These are phyloP conservation scores for Mortierella sp. DNA, from an alignment of 371 early-diverging fungal genomes.

Conservation along the genomic window DNA sequence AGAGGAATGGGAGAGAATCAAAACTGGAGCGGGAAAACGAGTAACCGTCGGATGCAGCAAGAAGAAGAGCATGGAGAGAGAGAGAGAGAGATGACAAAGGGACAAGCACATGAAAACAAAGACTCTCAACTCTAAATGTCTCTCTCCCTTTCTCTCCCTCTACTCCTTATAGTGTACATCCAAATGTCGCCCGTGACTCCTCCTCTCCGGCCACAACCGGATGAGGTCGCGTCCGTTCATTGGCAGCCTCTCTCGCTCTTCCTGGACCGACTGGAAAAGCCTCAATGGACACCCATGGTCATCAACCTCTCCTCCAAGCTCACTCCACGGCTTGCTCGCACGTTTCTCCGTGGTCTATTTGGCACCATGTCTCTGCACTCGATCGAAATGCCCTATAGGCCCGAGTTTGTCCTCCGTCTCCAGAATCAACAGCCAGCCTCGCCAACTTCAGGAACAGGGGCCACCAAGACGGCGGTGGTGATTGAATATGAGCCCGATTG, in stretches of 20 bases:
- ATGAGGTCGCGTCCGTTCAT: slow-evolving; percentile 72
- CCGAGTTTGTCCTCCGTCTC: slow-evolving; percentile 38
- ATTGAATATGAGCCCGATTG: slow-evolving; percentile 57
- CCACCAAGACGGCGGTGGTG: slow-evolving; percentile 39
- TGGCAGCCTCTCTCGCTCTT: slow-evolving; percentile 71
- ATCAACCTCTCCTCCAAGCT: slow-evolving; percentile 54
- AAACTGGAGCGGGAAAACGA: too few relatives aligned
- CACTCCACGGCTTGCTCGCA: slow-evolving; percentile 52
- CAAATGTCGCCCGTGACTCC: slow-evolving; percentile 68
- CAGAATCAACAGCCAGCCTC: slow-evolving; percentile 6
- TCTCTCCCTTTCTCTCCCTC: background rate
- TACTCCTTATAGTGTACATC: slow-evolving; percentile 64
- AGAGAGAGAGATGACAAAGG: too few relatives aligned
- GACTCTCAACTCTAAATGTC: background rate
- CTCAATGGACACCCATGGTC: slow-evolving; percentile 50
- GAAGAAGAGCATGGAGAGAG: too few relatives aligned
- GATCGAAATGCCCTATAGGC: slow-evolving; percentile 47
- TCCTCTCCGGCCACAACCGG: slow-evolving; percentile 58
- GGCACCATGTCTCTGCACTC: slow-evolving; percentile 49
- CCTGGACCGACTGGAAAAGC: slow-evolving; percentile 47
- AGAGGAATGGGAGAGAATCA: too few relatives aligned
- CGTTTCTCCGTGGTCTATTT: slow-evolving; percentile 39
- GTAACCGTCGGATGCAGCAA: too few relatives aligned
- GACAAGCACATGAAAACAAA: slow-evolving; percentile 1
- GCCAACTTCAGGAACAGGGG: background rate